A percentile compares a stretch with the other conserved stretches of the same genome.
Evolutionary conservation across 2,329 filamentous ascomycete species (phyloP).

Genomic region (Fusarium nygamai): DNA sequence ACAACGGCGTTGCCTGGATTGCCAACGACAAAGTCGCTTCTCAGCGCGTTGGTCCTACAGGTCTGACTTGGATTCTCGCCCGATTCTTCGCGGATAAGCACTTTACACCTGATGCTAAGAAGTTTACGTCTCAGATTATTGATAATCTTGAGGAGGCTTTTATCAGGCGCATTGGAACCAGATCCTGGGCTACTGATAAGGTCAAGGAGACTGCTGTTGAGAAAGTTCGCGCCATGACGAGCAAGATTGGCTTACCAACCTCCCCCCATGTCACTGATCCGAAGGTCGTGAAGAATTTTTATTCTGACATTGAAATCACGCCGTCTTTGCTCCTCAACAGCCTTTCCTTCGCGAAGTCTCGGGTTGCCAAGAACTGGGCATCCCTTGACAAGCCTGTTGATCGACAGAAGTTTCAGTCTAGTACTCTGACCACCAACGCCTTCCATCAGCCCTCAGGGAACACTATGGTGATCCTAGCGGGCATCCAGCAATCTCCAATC

Average conservation of each 20-base stretch:
- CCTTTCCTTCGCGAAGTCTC: conserved; percentile 59
- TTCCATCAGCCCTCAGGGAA: conserved; percentile 73
- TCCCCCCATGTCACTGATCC: conserved; percentile 70
- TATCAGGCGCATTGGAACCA: conserved; percentile 64
- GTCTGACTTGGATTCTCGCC: conserved; percentile 73
- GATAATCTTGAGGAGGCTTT: conserved; percentile 76
- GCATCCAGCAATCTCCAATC: conserved; percentile 74
- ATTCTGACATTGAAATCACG: conserved; percentile 61
- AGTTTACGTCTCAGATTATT: conserved; percentile 74
- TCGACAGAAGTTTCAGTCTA: conserved; percentile 69
- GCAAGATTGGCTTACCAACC: conserved; percentile 75
- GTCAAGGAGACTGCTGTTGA: conserved; percentile 68
- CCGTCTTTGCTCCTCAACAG: conserved; percentile 67
- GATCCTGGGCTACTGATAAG: conserved; percentile 72
- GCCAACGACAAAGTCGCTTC: neutral
- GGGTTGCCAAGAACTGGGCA: conserved; percentile 62
- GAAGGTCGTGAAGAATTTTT: conserved; percentile 63
- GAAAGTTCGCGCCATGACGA: conserved; percentile 73
- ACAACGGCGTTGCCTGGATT: neutral
- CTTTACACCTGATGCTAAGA: conserved; percentile 74
- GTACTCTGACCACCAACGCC: conserved; percentile 69
- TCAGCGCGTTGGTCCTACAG: conserved; percentile 24
- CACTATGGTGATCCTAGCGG: conserved; percentile 68
- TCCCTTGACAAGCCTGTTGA: conserved; percentile 69
- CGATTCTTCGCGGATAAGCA: conserved; percentile 76